Evolutionary conservation across 805 yeast genomes (phyloP).

Genomic region (Wickerhamomyces kurtzmanii): DNA sequence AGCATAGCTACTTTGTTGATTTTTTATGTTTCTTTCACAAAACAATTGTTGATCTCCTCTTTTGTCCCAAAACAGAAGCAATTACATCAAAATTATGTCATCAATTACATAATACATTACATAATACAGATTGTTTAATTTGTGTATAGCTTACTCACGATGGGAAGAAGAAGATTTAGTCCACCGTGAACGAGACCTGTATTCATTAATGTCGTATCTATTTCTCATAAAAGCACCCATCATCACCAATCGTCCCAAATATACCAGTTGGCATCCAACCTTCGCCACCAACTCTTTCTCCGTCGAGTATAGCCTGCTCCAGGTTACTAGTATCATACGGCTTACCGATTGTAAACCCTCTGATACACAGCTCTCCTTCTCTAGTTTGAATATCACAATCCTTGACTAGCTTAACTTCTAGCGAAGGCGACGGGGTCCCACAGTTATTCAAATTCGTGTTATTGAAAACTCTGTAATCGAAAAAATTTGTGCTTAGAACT

Average conservation of each 20-base stretch:
- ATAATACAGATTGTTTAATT: too few species aligned
- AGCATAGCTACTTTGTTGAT: too few species aligned
- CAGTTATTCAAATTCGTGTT: conserved; percentile 24
- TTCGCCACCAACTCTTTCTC: conserved; percentile 31
- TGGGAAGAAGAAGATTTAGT: too few species aligned
- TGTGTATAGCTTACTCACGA: too few species aligned
- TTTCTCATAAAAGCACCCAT: conserved; percentile 58
- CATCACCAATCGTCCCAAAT: conserved; percentile 53
- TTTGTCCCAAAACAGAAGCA: too few species aligned
- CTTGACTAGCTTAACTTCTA: conserved; percentile 46
- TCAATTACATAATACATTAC: too few species aligned
- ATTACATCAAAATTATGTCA: too few species aligned
- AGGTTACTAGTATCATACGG: conserved; percentile 22
- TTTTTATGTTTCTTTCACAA: too few species aligned
- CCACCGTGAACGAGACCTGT: too few species aligned
- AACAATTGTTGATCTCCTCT: too few species aligned
- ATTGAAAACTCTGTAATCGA: conserved; percentile 46
- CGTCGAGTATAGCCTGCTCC: conserved; percentile 17
- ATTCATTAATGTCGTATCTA: too few species aligned
- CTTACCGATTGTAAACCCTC: conserved; percentile 65
- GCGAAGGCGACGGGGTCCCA: conserved; percentile 51
- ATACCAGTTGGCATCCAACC: conserved; percentile 43
- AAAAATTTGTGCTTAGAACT: conserved; percentile 45
- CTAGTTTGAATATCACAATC: conserved; percentile 23
- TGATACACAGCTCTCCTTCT: conserved; percentile 40